Evolutionary conservation across 495 filamentous ascomycete genomes (phyloP).

Genomic region (Xylaria venustula): DNA sequence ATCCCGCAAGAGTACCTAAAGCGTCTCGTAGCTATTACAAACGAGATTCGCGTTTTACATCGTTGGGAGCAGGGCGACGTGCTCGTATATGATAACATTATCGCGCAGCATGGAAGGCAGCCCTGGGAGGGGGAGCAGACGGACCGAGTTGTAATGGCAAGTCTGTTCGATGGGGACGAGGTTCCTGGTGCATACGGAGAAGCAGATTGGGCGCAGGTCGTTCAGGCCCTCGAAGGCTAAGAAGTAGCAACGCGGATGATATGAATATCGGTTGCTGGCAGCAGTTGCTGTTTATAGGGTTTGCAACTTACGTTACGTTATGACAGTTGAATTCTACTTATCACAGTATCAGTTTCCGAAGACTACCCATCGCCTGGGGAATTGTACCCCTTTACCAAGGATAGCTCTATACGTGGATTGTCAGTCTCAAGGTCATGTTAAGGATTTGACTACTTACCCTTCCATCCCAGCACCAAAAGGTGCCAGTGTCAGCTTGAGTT

Average conservation of each 20-base stretch:
- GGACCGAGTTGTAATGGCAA: constrained; percentile 46
- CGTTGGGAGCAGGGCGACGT: constrained; percentile 41
- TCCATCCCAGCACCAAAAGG: constrained; percentile 10
- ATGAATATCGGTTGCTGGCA: too few relatives aligned
- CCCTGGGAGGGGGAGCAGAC: constrained; percentile 46
- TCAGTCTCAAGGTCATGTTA: background rate
- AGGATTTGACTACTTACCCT: background rate
- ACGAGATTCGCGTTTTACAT: constrained; percentile 48
- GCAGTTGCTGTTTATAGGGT: too few relatives aligned
- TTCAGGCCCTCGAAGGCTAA: constrained; percentile 34
- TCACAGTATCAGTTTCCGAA: too few relatives aligned
- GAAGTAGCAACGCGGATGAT: too few relatives aligned
- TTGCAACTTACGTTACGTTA: too few relatives aligned
- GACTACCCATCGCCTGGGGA: background rate
- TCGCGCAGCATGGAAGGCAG: constrained; percentile 48
- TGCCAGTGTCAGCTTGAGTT: background rate
- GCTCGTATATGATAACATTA: constrained; percentile 47
- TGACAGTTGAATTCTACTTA: too few relatives aligned
- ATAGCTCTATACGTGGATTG: background rate
- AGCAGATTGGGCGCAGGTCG: constrained; percentile 47
- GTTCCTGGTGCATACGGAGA: constrained; percentile 45
- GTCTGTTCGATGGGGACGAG: constrained; percentile 37
- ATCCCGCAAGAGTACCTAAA: constrained; percentile 52
- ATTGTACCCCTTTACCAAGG: background rate
- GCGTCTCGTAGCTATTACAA: constrained; percentile 45